phyloP scores from a whole-genome alignment of 345 rosid genomes.

The Luvunga scandens region DNA sequence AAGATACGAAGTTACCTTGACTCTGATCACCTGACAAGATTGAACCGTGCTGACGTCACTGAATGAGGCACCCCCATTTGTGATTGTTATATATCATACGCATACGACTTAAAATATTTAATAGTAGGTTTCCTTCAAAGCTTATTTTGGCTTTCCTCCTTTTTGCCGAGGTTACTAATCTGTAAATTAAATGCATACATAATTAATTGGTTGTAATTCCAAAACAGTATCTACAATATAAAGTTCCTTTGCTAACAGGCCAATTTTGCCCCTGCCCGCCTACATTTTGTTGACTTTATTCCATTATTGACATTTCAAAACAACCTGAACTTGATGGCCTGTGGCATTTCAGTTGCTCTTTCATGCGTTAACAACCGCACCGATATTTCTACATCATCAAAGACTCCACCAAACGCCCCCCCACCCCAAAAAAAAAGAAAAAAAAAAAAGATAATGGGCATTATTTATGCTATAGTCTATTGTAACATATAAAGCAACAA shows the following conservation, averaged over 20 bases:
- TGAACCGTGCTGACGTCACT: slow-evolving; percentile 14
- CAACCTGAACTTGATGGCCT: neutral
- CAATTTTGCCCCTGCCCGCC: neutral
- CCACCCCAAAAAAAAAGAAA: no score
- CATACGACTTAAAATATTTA: slow-evolving; percentile 15
- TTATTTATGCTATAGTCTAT: no score
- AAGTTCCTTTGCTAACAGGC: slow-evolving; percentile 5
- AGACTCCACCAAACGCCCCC: no score
- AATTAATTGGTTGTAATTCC: slow-evolving; percentile 19
- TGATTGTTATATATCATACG: slow-evolving; percentile 17
- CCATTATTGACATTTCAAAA: neutral
- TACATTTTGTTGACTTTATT: neutral
- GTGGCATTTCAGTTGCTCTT: neutral
- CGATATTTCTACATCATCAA: no score
- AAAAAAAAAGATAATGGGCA: no score
- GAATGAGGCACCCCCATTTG: slow-evolving; percentile 29
- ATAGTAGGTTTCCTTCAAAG: slow-evolving; percentile 15
- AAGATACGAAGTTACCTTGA: slow-evolving; percentile 11
- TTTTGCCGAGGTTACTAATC: slow-evolving; percentile 21
- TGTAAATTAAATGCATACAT: slow-evolving; percentile 30
- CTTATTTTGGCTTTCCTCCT: slow-evolving; percentile 7
- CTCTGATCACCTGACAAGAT: slow-evolving; percentile 16
- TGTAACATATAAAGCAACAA: no score
- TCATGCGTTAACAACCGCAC: no score
- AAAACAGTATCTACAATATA: slow-evolving; percentile 4